A percentile compares a stretch with the other conserved stretches of the same genome.
phyloP scores from a whole-genome alignment of 805 yeast genomes.

The Metschnikowia vanudenii region DNA sequence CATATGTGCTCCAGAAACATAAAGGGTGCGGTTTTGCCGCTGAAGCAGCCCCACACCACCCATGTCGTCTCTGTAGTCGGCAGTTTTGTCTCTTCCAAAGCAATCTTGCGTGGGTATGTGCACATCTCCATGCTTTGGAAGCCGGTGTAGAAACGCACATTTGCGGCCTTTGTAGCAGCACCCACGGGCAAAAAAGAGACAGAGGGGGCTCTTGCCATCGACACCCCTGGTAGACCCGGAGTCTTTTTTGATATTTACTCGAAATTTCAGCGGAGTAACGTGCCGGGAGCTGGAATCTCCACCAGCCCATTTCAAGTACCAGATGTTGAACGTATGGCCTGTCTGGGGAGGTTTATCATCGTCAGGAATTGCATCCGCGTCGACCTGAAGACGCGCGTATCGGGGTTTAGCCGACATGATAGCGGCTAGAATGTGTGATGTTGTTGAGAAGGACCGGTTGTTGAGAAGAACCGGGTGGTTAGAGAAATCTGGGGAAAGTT shows the following conservation, averaged over 20 bases:
- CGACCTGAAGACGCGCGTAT: constrained; percentile 77
- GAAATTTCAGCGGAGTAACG: constrained; percentile 53
- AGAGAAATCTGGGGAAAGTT: too few relatives aligned
- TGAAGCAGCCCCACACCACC: constrained; percentile 86
- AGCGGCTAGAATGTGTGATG: too few relatives aligned
- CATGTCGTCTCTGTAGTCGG: constrained; percentile 88
- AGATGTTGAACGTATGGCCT: constrained; percentile 78
- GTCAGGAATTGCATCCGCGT: constrained; percentile 53
- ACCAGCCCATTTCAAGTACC: constrained; percentile 90
- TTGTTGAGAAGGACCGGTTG: too few relatives aligned
- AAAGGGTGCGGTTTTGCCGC: constrained; percentile 68
- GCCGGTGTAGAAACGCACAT: constrained; percentile 75
- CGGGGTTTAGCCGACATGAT: not conserved
- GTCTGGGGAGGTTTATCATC: constrained; percentile 73
- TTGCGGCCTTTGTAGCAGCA: constrained; percentile 75
- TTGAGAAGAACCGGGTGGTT: too few relatives aligned
- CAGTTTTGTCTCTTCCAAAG: constrained; percentile 86
- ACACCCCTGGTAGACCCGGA: constrained; percentile 75
- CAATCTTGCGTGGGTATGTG: constrained; percentile 73
- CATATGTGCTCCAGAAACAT: constrained; percentile 60
- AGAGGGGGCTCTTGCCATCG: constrained; percentile 50
- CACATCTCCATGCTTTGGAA: constrained; percentile 62
- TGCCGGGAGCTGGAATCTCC: constrained; percentile 48
- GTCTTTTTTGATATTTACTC: constrained; percentile 61
- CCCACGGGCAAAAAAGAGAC: constrained; percentile 87